A percentile compares a stretch with the other conserved stretches of the same genome.
These are phyloP conservation scores for Emergomyces africanus DNA, from an alignment of 2,329 filamentous ascomycete species.

Conservation along the genomic window DNA sequence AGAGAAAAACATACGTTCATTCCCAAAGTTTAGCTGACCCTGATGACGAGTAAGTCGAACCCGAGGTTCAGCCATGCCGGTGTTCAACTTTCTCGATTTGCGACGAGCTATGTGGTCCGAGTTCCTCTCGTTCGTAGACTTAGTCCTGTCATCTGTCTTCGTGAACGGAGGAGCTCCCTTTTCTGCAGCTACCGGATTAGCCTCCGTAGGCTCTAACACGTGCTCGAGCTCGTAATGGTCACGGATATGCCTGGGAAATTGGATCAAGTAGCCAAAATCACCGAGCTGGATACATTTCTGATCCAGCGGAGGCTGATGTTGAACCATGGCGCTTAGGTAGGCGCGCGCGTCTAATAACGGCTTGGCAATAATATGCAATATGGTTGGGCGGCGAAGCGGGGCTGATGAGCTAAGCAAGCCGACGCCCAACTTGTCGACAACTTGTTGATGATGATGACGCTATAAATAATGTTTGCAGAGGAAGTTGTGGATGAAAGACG, in stretches of 20 bases:
- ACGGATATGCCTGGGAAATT: not conserved
- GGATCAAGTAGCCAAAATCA: not conserved
- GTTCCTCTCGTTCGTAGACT: not conserved
- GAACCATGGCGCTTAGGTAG: not conserved
- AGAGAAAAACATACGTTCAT: constrained; percentile 48
- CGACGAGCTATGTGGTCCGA: not conserved
- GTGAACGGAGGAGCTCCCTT: not conserved
- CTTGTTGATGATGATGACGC: not conserved
- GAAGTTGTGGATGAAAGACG: not conserved
- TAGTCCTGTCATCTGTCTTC: not conserved
- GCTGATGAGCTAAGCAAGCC: not conserved
- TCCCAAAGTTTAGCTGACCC: constrained; percentile 66
- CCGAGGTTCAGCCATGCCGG: constrained; percentile 55
- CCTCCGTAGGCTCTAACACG: not conserved
- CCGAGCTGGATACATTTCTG: not conserved
- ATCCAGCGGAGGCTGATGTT: not conserved
- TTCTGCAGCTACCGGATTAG: not conserved
- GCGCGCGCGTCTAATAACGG: not conserved
- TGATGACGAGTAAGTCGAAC: constrained; percentile 68
- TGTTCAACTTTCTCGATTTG: not conserved
- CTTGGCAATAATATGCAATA: not conserved
- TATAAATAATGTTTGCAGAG: not conserved
- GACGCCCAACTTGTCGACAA: not conserved
- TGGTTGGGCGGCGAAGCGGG: not conserved
- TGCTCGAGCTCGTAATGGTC: not conserved